Evolutionary conservation across 2,329 filamentous ascomycete genomes (phyloP), one percentile per base, ranked within the genome.

Genomic region (Hansfordia pulvinata): DNA sequence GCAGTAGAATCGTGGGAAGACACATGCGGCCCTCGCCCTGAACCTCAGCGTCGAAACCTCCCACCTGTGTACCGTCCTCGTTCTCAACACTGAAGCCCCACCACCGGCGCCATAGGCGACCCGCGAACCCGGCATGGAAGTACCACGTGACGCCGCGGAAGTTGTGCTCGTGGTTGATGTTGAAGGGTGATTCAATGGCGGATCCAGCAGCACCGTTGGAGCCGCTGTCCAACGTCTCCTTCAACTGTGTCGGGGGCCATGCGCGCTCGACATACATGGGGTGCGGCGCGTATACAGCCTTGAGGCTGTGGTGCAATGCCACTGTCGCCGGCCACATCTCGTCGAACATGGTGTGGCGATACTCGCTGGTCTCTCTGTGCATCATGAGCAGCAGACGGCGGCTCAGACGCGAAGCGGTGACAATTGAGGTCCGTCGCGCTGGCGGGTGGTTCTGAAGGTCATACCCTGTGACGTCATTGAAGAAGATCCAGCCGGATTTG

Each of bases 91-190:
- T n/a, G n/a, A n/a, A 71, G 1, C 67, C 67, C 23, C 90, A 53
- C 84, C 84, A 93, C 23, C 81, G 62, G 26, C 78, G 64, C 69
- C 83, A 92, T 37, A 92, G 46, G n/a, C 77, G 68, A 4, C 76
- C 68, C 1, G 80, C 74, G 43, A 90, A 92, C 26, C 75, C 68
- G 13, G 75, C 75, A 40, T 84, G 79, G 51, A 84, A 92, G 51
- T 88, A 92, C 80, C 81, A 93, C 23, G 68, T 84, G 22, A 76
- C 76, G 10, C 83, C 81, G 40, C 71, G 70, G 56, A 88, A 84
- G 50, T 86, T 86, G 49, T 84, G 80, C 52, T 92, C 83, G 28
- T 83, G 74, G 36, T 69, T 64, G 12, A 64, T 42, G 30, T 76
- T 72, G 38, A 78, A 84, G 6, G 80, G 65, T n/a, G n/a, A n/a